Evolutionary conservation across 2,329 filamentous ascomycete species (phyloP), one percentile per base, ranked within the genome.

Genomic region (Colletotrichum liaoningense): DNA sequence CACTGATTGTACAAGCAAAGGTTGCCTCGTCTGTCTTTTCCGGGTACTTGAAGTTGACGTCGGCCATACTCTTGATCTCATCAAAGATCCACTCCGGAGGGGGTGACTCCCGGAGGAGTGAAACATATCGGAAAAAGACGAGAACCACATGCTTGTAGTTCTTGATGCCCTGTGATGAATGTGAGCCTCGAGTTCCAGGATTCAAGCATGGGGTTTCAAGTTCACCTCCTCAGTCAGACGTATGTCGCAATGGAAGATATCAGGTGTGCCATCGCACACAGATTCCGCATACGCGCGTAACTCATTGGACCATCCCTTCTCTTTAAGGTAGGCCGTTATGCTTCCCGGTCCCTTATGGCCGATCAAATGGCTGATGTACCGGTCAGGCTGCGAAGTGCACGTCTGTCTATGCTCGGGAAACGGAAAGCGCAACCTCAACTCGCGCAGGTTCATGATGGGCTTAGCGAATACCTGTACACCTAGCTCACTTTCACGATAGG

Each of bases 61-160:
- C 95, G 60, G 93, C 92, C 84, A 98, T 92, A 35, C 92, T 92
- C 82, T 95, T 96, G 82, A 97, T 93, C 83, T 99, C 97, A 38
- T 97, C 91, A 72, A 97, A 95, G 70, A 98, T 95, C 97, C 97
- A 98, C 80, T 97, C 88, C 77, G 97, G 93, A 0, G 96, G 95
- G 6, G 93, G 89, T 3, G 88, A 88, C 78, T 97, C 94, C 75
- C 91, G 92, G 69, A 99, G 89, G 81, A 99, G 89, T 12, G 95
- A 92, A 75, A 98, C 91, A 79, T 99, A 99, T 80, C 97, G 93
- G 84, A 98, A 98, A 74, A 97, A 88, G 30, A 92, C 90, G 81
- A 95, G 95, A 75, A 93, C 88, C 22, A 98, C 90, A 78, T 97
- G 93, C 69, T 92, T 88, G 83, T 97, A 97, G 76, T 95, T 88